Conservation (phyloP, 1,139 yeast species). For the Zygotorulaspora mrakii region DNA sequence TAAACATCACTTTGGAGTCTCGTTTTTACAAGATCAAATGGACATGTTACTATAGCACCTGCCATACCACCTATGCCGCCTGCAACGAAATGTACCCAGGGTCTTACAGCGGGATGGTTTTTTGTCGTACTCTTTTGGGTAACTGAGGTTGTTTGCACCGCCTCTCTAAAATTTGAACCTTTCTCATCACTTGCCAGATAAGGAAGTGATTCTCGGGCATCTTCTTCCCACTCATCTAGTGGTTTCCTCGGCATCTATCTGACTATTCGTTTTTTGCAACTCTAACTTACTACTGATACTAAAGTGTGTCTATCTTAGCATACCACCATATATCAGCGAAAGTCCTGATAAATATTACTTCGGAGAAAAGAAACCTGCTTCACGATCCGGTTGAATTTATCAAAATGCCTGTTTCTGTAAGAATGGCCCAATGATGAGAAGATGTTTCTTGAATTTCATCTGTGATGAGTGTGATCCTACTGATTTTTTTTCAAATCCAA, state of each 20-base stretch:
- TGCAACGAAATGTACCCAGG: conserved; percentile 98
- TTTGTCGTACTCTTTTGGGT: conserved; percentile 13
- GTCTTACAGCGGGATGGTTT: conserved; percentile 45
- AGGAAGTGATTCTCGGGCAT: conserved; percentile 56
- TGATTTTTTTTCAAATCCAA: too few species aligned
- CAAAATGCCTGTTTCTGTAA: too few species aligned
- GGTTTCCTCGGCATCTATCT: conserved; percentile 29
- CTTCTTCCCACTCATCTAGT: conserved; percentile 42
- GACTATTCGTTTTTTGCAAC: background rate
- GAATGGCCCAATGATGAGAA: too few species aligned
- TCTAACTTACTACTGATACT: background rate
- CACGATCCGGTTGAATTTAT: too few species aligned
- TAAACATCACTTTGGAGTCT: conserved; percentile 83
- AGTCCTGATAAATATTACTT: too few species aligned
- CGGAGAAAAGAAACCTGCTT: too few species aligned
- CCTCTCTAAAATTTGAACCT: conserved; percentile 35
- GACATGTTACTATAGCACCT: conserved; percentile 91
- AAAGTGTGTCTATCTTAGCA: background rate
- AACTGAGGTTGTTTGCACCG: conserved; percentile 17
- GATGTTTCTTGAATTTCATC: too few species aligned
- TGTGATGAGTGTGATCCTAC: too few species aligned
- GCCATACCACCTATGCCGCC: conserved; percentile 98
- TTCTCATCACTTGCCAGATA: conserved; percentile 70
- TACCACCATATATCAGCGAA: background rate
- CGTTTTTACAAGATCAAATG: conserved; percentile 94